phyloP scores from a whole-genome alignment of 169 alveolate genomes.

The Babesia bigemina region DNA sequence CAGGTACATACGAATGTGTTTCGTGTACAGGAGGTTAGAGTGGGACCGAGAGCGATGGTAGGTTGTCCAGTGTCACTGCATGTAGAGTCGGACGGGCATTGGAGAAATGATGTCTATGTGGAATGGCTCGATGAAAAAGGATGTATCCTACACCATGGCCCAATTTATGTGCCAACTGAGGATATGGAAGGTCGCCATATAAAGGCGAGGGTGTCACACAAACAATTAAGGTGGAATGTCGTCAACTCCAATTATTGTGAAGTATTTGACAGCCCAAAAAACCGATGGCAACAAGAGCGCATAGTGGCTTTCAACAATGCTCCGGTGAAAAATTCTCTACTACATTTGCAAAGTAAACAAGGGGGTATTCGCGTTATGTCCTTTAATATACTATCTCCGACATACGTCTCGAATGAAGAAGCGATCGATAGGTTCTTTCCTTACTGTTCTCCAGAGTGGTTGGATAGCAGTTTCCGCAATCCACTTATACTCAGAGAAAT shows the following conservation, averaged over 20 bases:
- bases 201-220: conserved; percentile 42
- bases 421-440: conserved; percentile 61
- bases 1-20: conserved; percentile 38
- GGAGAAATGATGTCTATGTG: conserved; percentile 15
- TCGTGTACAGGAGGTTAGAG: conserved; percentile 27
- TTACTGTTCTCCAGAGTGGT: conserved; percentile 57
- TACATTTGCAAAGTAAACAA: conserved; percentile 21
- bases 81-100: conserved; percentile 30
- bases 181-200: conserved; percentile 9
- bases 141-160: conserved; percentile 13
- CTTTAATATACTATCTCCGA: conserved; percentile 67
- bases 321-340: neutral
- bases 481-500: conserved; percentile 62
- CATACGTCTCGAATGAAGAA: conserved; percentile 56
- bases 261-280: conserved; percentile 22
- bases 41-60: conserved; percentile 33
- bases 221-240: conserved; percentile 33
- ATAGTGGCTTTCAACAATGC: conserved; percentile 24
- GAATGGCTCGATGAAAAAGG: conserved; percentile 54
- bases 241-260: conserved; percentile 39
- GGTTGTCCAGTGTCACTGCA: conserved; percentile 55
- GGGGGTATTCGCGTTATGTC: conserved; percentile 55
- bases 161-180: conserved; percentile 32
- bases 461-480: conserved; percentile 48
- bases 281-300: conserved; percentile 58